Evolutionary conservation across 2,329 filamentous ascomycete genomes (phyloP).

Genomic region (Diaporthe sp.): DNA sequence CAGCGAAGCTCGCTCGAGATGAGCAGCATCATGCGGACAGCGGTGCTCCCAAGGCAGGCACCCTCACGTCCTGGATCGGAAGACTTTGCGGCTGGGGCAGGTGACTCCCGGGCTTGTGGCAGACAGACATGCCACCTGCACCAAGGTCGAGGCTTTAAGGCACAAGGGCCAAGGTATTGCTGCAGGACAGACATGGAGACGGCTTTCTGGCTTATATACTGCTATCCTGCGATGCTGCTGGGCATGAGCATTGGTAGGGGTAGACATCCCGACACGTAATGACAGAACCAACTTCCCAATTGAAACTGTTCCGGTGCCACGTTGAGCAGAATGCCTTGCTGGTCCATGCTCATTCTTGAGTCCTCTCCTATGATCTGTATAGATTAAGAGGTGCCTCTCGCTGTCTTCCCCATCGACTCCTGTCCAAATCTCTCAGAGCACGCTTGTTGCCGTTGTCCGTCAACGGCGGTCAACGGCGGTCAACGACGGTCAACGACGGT

Average conservation of each 20-base stretch:
- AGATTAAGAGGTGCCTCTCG: too few relatives aligned
- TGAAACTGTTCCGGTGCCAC: too few relatives aligned
- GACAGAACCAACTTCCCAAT: neutral
- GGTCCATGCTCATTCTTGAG: too few relatives aligned
- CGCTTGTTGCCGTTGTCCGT: too few relatives aligned
- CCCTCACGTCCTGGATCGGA: slow-evolving; percentile 28
- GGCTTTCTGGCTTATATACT: neutral
- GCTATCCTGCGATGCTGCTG: neutral
- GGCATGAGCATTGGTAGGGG: neutral
- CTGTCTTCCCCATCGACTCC: too few relatives aligned
- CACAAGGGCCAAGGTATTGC: too few relatives aligned
- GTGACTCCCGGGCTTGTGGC: neutral
- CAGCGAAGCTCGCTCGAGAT: neutral
- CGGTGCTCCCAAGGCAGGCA: neutral
- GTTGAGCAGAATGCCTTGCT: too few relatives aligned
- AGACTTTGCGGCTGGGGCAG: slow-evolving; percentile 32
- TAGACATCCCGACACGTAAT: neutral
- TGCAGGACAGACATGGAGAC: neutral
- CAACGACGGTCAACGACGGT: too few relatives aligned
- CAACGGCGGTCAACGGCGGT: too few relatives aligned
- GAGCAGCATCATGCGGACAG: neutral
- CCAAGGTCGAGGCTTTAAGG: neutral
- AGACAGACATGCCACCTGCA: neutral
- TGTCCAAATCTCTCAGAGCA: too few relatives aligned
- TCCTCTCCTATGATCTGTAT: too few relatives aligned